Evolutionary conservation across 306 rosid genomes (phyloP).

Genomic region (Corylus heterophylla): DNA sequence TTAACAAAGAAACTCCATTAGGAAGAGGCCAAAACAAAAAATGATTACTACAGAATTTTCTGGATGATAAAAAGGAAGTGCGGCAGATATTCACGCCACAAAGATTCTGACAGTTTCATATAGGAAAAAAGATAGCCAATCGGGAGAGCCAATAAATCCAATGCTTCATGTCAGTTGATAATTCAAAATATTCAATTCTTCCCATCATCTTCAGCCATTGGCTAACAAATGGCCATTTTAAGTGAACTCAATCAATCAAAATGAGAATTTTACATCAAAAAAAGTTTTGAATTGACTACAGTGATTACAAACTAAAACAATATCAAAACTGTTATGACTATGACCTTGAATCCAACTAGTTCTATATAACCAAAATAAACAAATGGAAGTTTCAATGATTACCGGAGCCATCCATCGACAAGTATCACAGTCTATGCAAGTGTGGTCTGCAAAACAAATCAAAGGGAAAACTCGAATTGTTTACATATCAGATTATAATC

Average conservation of each 20-base stretch:
- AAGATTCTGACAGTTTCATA: neutral
- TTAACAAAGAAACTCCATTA: neutral
- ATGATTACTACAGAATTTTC: neutral
- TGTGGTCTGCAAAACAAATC: slow-evolving; percentile 14
- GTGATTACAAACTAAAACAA: too few species aligned
- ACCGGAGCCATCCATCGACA: slow-evolving; percentile 29
- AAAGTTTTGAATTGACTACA: too few species aligned
- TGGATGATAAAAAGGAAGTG: neutral
- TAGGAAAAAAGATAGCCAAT: neutral
- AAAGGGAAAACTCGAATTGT: neutral
- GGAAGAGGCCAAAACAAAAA: neutral
- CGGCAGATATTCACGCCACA: neutral
- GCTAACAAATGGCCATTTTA: neutral
- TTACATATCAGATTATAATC: too few species aligned
- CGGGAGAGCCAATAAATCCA: neutral
- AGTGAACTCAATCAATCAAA: neutral
- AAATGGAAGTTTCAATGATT: neutral
- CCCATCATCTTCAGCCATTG: neutral
- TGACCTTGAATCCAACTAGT: neutral
- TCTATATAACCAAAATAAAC: neutral
- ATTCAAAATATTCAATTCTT: neutral
- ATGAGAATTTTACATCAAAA: neutral
- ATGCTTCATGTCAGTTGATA: neutral
- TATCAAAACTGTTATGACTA: neutral
- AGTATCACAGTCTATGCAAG: slow-evolving; percentile 25